Evolutionary conservation across 371 early-diverging fungal genomes (phyloP), one percentile per base, ranked within the genome.

Genomic region (Mucor racemosus): DNA sequence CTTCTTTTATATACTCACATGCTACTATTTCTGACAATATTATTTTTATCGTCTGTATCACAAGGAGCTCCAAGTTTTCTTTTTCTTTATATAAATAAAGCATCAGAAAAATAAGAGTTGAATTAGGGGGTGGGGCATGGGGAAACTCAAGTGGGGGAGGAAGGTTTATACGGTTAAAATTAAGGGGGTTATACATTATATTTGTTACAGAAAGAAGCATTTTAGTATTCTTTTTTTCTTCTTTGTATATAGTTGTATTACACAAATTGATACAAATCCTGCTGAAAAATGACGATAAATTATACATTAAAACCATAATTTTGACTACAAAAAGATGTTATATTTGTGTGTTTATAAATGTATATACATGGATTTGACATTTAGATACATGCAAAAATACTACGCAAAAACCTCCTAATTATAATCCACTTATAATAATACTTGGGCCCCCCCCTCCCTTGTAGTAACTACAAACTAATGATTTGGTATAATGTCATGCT

Each of bases 161-260:
- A 50, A 50, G 50, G 26, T 11, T 50, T 21, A 50, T 21, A 50
- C 26, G 4, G 10, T 21, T 50, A 50, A 26, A 50, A 50, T 3
- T 26, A 50, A 26, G 50, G 50, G 50, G 50, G 4, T 50, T 11
- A 50, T 26, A 50, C 50, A 50, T 50, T 50, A 11, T 50, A 50
- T 50, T 50, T 50, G 50, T 50, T 11, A 50, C 50, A 50, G 21
- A 50, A 44, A 50, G 50, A 50, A 50, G 50, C 50, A 26, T 50
- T 50, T 50, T 50, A 50, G 50, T 50, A 50, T 50, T 50, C 50
- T 50, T 11, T 50, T 50, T 11, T 9, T 4, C n/a, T 17, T 44
- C 44, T 44, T 15, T 44, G 44, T 44, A 44, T 4, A 44, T n/a
- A 44, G 21, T 50, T 8, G 26, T 11, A 50, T 50, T 26, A 44